phyloP scores from a whole-genome alignment of 129 eudicot genomes.

The sunflower (Helianthus annuus) region DNA sequence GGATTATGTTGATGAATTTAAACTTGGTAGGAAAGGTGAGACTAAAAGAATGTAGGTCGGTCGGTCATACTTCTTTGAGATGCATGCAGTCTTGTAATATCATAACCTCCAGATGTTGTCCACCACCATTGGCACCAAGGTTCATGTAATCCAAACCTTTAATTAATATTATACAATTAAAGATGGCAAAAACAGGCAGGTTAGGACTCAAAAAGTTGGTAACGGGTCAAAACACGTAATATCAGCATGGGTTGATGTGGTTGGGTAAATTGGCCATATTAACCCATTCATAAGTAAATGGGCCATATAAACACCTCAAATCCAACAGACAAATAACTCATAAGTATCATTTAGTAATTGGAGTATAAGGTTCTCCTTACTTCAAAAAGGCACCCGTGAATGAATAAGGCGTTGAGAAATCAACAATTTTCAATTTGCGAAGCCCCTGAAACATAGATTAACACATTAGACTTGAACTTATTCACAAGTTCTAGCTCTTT shows the following conservation, averaged over 20 bases:
- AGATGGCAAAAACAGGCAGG: background rate
- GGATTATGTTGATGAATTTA: background rate
- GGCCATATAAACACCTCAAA: background rate
- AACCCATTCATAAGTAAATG: too few relatives aligned
- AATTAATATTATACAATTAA: background rate
- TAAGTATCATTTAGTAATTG: background rate
- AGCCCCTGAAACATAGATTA: conserved; percentile 56
- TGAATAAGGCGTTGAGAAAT: conserved; percentile 64
- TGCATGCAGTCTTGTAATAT: conserved; percentile 70
- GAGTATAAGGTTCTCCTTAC: conserved; percentile 34
- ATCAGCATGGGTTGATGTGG: background rate
- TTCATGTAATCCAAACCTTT: conserved; percentile 38
- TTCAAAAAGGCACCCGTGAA: conserved; percentile 66
- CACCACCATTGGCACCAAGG: conserved; percentile 60
- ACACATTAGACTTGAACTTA: conserved; percentile 7
- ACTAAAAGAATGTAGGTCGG: conserved; percentile 1
- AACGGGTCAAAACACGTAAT: background rate
- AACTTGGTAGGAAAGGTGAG: conserved; percentile 1
- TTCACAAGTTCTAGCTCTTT: conserved; percentile 1
- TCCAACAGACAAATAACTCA: conserved; percentile 1
- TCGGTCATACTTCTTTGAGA: conserved; percentile 61
- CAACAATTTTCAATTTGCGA: conserved; percentile 58
- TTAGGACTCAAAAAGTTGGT: background rate
- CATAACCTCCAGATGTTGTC: conserved; percentile 58
- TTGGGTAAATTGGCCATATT: too few relatives aligned